Base-by-base conservation (phyloP, 495 filamentous ascomycete genomes). In the Trichocladium uniseriatum region DNA sequence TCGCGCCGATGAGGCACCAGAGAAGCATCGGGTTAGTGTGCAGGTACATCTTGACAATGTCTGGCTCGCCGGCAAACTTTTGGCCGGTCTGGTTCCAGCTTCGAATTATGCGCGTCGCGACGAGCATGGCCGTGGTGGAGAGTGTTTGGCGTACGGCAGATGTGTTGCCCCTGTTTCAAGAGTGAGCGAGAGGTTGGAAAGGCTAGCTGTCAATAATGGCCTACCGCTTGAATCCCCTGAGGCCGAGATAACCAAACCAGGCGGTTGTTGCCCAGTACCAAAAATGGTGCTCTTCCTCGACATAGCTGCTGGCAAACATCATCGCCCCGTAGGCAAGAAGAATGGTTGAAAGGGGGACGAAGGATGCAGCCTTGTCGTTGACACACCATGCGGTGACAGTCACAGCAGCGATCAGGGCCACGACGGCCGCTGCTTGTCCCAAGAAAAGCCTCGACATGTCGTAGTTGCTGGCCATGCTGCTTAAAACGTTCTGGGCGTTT, bases 281-380 rank as follows among this genome's bases (percentile, higher is more conserved):
- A 65, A 94, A 95, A 53, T 96, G 84, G 20, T 97, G 92, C 61
- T 99, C 92, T 65, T 99, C 92, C 61, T 99, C 92, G 20, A 99
- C 87, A 60, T 89, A 97, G 62, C 89, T 95, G 63, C 86, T 94
- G 24, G 90, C 89, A 67, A 97, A 97, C 89, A 96, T 97, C 83
- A 94, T 90, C 27, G 76, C 62, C 9, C 82, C 79, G 62, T 95
- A 94, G 0, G 77, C 60, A 1, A 82, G 8, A 1, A 78, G 67
- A 6, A 79, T 69, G 9, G 62, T 37, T 47, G 56, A 27, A 38
- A 69, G 55, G 0, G 64, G 62, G 15, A 50, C 34, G n/a, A 67
- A 44, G 11, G 58, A 53, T 0, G 9, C 7, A 10, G 24, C 43
- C 2, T 32, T 41, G 20, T 53, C 46, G 21, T 28, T 32, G 16